Evolutionary conservation across 2,329 filamentous ascomycete genomes (phyloP), one percentile per base, ranked within the genome.

Genomic region (Xylariales sp.): DNA sequence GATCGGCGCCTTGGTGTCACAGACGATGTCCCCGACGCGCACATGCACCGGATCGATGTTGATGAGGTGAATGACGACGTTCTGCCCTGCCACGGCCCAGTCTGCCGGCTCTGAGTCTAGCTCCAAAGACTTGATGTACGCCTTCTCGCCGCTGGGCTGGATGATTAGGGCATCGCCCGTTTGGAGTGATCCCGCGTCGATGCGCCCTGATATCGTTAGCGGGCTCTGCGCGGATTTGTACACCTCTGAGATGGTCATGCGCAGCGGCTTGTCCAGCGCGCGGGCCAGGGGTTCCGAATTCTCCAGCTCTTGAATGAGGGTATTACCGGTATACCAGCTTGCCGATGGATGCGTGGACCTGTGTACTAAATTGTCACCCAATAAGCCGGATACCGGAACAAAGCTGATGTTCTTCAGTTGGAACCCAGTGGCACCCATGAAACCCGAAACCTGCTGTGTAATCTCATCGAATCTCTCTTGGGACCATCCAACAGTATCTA

Each of bases 81-180:
- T 95, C 55, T 97, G 88, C 1, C 91, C 91, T 1, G 91, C 90
- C 12, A 96, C 89, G 0, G 87, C 88, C 88, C 89, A 98, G 42
- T 95, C 89, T 11, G 74, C 77, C 1, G 76, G 65, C 35, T 85
- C 77, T 16, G 79, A 74, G 55, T 91, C 84, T 8, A 89, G 74
- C 57, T 93, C 83, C 33, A 98, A 71, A 4, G 79, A 83, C 57
- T 91, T 95, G 59, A 97, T 76, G 35, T 79, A 81, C 2, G 88
- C 90, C 25, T 77, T 83, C 56, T 96, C 85, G 17, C 81, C 82
- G 38, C 85, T 86, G 0, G 93, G 93, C 59, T 94, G 84, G 3
- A 88, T 77, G 5, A 90, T 57, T 12, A 97, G 67, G 1, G 75
- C 74, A 53, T 98, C 93, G 16, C 91, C 93, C 13, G 85, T 69